phyloP scores from a whole-genome alignment of 1,284 basidiomycete species.

The Tremellales sp. region DNA sequence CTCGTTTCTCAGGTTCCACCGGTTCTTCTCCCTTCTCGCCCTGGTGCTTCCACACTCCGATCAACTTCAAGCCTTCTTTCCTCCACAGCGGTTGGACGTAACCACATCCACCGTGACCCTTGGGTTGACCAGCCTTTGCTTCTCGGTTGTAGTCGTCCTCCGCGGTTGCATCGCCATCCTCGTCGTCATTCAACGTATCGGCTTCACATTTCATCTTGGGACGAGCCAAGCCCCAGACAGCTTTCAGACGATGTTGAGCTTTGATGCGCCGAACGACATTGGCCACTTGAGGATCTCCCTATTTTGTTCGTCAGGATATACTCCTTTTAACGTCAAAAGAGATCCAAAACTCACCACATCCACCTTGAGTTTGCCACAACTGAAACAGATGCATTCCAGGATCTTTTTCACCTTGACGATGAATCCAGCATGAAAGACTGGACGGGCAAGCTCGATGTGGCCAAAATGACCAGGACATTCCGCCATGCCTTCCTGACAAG shows the following conservation, averaged over 20 bases:
- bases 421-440: constrained; percentile 97
- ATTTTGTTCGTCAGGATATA: too few species aligned
- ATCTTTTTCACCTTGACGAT: constrained; percentile 99
- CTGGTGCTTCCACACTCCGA: constrained; percentile 94
- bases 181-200: constrained; percentile 59
- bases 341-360: constrained; percentile 75
- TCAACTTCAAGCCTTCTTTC: constrained; percentile 93
- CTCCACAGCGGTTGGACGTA: constrained; percentile 85
- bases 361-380: constrained; percentile 96
- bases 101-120: constrained; percentile 92
- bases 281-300: constrained; percentile 78
- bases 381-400: constrained; percentile 95
- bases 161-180: constrained; percentile 67
- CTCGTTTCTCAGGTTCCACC: constrained; percentile 82
- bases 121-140: constrained; percentile 15
- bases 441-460: constrained; percentile 93
- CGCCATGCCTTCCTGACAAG: constrained; percentile 97
- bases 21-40: constrained; percentile 85
- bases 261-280: constrained; percentile 79
- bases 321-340: too few species aligned
- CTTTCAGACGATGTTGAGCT: constrained; percentile 81
- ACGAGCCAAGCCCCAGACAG: constrained; percentile 65
- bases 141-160: constrained; percentile 57
- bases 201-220: constrained; percentile 78
- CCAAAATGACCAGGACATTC: constrained; percentile 99